Base-by-base conservation (phyloP, 345 rosid genomes). In the Bruguiera parviflora region DNA sequence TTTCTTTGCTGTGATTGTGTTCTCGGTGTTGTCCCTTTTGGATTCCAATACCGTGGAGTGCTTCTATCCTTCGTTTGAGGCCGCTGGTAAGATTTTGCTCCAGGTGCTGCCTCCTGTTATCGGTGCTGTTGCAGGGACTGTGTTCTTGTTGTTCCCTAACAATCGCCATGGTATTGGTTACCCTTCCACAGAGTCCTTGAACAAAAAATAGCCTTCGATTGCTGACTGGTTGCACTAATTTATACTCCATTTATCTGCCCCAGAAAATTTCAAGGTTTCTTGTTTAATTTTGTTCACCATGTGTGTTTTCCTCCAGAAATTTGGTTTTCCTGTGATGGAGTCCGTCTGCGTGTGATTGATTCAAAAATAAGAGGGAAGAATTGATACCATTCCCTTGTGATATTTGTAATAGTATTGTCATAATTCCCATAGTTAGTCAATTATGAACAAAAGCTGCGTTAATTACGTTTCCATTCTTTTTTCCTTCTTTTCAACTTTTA, bases 151-250 rank as follows among this genome's bases (percentile, higher is more conserved):
- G 27, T 89, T 93, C 64, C 96, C 98, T 1, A 85, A 81, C 77
- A 83, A 70, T 0, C 92, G 98, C 33, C 86, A 81, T 61, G 98
- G 97, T n/a, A 74, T 93, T 37, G 98, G 97, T 49, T 93, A 93
- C 77, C 89, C 89, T 68, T 65, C 85, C 22, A 58, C 8, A 47
- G 64, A 63, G 20, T 56, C 73, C 22, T 62, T 68, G 19, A 0
- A 10, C 29, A 56, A 56, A 56, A 56, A 56, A 24, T 56, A 56
- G 28, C 49, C 49, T 43, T 15, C 3, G 49, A 13, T 43, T 43
- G 49, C 49, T 15, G 5, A 18, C 49, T 43, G 49, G 19, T 13
- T 43, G 49, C 49, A 43, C 49, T 43, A 3, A 13, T 43, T 43
- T 43, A 11, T 3, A 13, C 18, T 43, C 15, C 49, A 13, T 43